A percentile compares a stretch with the other conserved stretches of the same genome.
phyloP scores from a whole-genome alignment of 805 yeast genomes.

The Lachancea thermotolerans region DNA sequence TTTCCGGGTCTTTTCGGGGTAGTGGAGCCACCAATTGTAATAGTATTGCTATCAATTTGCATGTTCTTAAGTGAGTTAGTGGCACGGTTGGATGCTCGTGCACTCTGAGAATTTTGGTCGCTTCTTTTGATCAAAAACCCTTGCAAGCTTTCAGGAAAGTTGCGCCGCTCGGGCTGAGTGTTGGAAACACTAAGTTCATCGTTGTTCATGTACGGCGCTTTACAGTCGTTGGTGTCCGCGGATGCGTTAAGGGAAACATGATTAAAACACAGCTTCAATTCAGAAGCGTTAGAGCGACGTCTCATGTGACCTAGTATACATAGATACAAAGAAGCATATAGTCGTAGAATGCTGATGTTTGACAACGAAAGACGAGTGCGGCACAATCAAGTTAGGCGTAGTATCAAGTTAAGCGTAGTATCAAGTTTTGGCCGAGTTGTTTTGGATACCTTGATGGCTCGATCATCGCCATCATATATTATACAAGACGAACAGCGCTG shows the following conservation, averaged over 20 bases:
- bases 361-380: too few relatives aligned
- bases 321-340: too few relatives aligned
- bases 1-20: not conserved
- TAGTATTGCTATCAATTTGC: conserved; percentile 9
- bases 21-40: conserved; percentile 8
- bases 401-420: too few relatives aligned
- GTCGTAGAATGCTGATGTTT: too few relatives aligned
- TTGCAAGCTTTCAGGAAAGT: not conserved
- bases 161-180: not conserved
- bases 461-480: not conserved
- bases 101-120: not conserved
- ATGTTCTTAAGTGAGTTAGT: conserved; percentile 2
- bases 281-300: too few relatives aligned
- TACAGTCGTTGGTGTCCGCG: not conserved
- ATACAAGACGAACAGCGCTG: not conserved
- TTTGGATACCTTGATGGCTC: not conserved
- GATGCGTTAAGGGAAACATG: not conserved
- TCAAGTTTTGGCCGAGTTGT: too few relatives aligned
- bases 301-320: too few relatives aligned
- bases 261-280: too few relatives aligned
- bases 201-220: not conserved
- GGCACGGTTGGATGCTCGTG: not conserved
- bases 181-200: not conserved
- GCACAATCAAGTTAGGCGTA: too few relatives aligned
- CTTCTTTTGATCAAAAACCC: not conserved